A percentile compares a stretch with the other conserved stretches of the same genome.
Evolutionary conservation across 2,329 filamentous ascomycete genomes (phyloP).

Genomic region (Colletotrichum spinosum): DNA sequence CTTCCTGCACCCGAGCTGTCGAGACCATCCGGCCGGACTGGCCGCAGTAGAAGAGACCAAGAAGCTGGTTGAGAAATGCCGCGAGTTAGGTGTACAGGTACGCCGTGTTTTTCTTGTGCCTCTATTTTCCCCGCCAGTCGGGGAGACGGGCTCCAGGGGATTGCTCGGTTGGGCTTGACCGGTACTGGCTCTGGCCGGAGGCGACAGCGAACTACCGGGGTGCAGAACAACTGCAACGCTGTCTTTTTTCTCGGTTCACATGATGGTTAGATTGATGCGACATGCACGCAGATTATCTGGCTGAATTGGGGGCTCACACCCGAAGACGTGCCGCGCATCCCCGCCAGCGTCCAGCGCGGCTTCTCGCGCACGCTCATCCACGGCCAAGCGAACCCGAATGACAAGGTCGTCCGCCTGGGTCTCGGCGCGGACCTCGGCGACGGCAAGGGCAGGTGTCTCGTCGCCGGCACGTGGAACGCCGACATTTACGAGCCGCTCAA

Average conservation of each 20-base stretch:
- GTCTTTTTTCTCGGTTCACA: not conserved
- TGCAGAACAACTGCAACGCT: not conserved
- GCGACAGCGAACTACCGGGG: too few relatives aligned
- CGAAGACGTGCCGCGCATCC: slow-evolving; percentile 61
- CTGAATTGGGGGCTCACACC: slow-evolving; percentile 69
- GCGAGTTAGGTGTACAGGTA: slow-evolving; percentile 61
- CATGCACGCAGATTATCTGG: slow-evolving; percentile 55
- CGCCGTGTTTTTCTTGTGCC: not conserved
- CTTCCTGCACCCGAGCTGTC: slow-evolving; percentile 54
- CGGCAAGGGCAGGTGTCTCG: slow-evolving; percentile 57
- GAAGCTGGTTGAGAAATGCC: slow-evolving; percentile 56
- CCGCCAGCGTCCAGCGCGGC: slow-evolving; percentile 58
- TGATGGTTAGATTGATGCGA: slow-evolving; percentile 11
- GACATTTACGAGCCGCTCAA: slow-evolving; percentile 60
- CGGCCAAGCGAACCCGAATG: slow-evolving; percentile 14
- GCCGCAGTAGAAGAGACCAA: slow-evolving; percentile 54
- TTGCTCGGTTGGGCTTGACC: slow-evolving; percentile 1
- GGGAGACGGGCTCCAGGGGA: not conserved
- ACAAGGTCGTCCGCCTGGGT: slow-evolving; percentile 43
- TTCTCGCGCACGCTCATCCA: slow-evolving; percentile 57
- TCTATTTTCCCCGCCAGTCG: slow-evolving; percentile 24
- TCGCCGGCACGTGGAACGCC: slow-evolving; percentile 68
- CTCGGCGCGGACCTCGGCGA: slow-evolving; percentile 60
- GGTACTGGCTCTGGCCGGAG: slow-evolving; percentile 1
- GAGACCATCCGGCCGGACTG: slow-evolving; percentile 53